Percentiles rank a stretch among this genome's conserved stretches.
Conservation (phyloP, 306 rosid species). For the Echinosophora koreensis region DNA sequence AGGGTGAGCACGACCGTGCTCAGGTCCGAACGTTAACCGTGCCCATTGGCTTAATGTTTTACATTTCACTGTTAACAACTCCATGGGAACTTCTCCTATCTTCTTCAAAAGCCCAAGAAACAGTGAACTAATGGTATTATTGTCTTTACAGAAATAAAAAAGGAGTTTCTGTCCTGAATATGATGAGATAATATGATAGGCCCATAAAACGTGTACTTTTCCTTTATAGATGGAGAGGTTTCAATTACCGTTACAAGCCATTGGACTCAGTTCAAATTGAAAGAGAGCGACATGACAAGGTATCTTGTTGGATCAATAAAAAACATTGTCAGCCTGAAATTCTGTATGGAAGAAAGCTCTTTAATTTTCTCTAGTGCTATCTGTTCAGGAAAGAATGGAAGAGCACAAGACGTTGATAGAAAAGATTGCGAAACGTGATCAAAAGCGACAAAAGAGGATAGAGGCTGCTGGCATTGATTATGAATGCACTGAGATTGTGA, state of each 20-base stretch:
- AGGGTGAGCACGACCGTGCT: too few species aligned
- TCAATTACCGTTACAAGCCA: constrained; percentile 63
- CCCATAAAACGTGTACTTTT: background rate
- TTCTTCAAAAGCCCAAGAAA: background rate
- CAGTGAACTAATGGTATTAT: background rate
- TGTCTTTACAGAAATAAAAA: background rate
- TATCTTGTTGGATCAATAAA: constrained; percentile 32
- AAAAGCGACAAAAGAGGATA: constrained; percentile 67
- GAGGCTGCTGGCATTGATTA: constrained; percentile 88
- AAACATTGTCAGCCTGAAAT: background rate
- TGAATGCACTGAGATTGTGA: constrained; percentile 87
- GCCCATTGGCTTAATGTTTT: background rate
- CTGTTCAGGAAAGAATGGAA: constrained; percentile 62
- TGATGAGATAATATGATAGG: background rate
- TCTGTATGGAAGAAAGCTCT: background rate
- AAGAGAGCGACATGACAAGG: constrained; percentile 72
- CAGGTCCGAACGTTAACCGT: too few species aligned
- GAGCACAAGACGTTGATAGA: constrained; percentile 60
- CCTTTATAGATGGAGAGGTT: constrained; percentile 76
- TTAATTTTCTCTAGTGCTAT: constrained; percentile 1
- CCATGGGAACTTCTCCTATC: background rate
- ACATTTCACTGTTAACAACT: background rate
- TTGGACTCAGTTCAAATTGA: constrained; percentile 67
- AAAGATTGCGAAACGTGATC: constrained; percentile 59
- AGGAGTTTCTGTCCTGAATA: background rate